A percentile compares a stretch with the other conserved stretches of the same genome.
Evolutionary conservation across 202 grass and related monocot species (phyloP).

Genomic region (Musa balbisiana): DNA sequence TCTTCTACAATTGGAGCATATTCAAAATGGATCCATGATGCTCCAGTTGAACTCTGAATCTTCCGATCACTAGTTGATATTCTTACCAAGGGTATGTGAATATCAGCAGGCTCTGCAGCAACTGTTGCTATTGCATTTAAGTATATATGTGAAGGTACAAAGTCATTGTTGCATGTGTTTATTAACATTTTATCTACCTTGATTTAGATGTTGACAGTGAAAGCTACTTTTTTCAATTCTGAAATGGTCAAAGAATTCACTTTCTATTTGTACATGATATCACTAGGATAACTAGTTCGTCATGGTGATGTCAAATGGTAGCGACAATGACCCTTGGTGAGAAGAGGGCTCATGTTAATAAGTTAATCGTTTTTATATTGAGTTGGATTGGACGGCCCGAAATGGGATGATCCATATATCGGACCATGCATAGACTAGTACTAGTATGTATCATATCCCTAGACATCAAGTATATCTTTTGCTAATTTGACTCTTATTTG

Average conservation of each 20-base stretch:
- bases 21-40: conserved; percentile 92
- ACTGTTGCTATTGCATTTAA: conserved; percentile 91
- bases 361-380: too few species aligned
- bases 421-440: too few species aligned
- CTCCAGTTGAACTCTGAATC: conserved; percentile 62
- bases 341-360: too few species aligned
- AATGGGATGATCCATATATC: too few species aligned
- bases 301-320: too few species aligned
- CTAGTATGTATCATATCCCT: too few species aligned
- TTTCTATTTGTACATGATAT: neutral
- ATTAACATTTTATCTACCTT: too few species aligned
- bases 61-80: conserved; percentile 82
- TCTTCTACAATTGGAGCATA: conserved; percentile 80
- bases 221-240: neutral
- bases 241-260: neutral
- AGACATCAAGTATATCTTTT: too few species aligned
- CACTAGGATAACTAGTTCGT: too few species aligned
- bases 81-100: conserved; percentile 75
- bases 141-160: conserved; percentile 98
- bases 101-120: conserved; percentile 77
- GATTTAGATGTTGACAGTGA: neutral
- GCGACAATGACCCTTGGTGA: too few species aligned
- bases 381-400: too few species aligned
- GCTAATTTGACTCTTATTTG: too few species aligned
- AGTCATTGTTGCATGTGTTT: neutral